These are phyloP conservation scores for Alternaria burnsii DNA, from an alignment of 2,329 filamentous ascomycete genomes.

Conservation along the genomic window DNA sequence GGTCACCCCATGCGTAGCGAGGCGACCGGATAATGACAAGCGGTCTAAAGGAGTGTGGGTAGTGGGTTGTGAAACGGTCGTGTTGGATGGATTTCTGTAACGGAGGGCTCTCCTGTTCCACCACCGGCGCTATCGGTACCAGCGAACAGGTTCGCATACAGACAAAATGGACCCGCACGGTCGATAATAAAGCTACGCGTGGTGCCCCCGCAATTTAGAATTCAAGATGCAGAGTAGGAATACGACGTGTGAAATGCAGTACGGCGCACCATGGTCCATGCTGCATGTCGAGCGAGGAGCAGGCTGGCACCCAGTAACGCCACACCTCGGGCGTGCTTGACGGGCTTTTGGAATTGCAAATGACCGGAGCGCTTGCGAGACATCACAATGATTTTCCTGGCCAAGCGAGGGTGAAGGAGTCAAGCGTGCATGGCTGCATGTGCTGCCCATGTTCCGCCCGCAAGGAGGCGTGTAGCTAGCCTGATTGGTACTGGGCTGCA, in stretches of 20 bases:
- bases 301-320: conserved; percentile 5
- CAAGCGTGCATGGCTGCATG: conserved; percentile 13
- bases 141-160: conserved; percentile 34
- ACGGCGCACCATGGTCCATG: conserved; percentile 26
- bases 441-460: conserved; percentile 22
- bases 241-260: conserved; percentile 4
- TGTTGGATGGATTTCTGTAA: conserved; percentile 19
- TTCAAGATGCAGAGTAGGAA: conserved; percentile 24
- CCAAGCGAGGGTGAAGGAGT: conserved; percentile 8
- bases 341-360: conserved; percentile 1
- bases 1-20: conserved; percentile 2
- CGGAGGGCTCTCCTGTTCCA: conserved; percentile 32
- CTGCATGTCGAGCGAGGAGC: conserved; percentile 10
- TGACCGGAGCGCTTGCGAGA: conserved; percentile 3
- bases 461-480: conserved; percentile 12
- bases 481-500: conserved; percentile 15
- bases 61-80: conserved; percentile 21
- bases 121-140: conserved; percentile 27
- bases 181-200: conserved; percentile 28
- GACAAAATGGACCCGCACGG: conserved; percentile 22
- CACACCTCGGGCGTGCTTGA: conserved; percentile 6
- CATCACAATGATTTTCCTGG: conserved; percentile 20
- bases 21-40: conserved; percentile 10
- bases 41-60: conserved; percentile 1
- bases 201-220: conserved; percentile 43